Base-by-base conservation (phyloP, 495 filamentous ascomycete genomes). In the Xeromyces bisporus region DNA sequence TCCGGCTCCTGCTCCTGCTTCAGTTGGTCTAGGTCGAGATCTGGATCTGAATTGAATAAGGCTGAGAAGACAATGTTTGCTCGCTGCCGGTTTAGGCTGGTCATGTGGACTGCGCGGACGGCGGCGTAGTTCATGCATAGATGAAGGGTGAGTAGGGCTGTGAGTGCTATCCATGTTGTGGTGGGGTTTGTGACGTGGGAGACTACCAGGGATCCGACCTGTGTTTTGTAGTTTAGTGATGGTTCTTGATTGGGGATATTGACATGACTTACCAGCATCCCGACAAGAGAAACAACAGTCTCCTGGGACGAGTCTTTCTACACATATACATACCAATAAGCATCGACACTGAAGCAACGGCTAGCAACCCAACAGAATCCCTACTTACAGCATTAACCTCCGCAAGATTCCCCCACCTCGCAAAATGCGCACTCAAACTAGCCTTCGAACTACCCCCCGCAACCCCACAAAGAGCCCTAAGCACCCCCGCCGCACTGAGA, bases 281-380 rank as follows among this genome's bases (percentile, higher is more conserved):
- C 87, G 23, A 93, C 21, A 23, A 97, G 64, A 2, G 81, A 87
- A 32, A 97, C 85, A 23, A 94, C 66, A 0, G 87, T 97, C 56
- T 97, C 87, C 59, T 97, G 87, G 37, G 80, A 87, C 14, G 85
- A 87, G 46, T 97, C 87, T 72, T 97, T 77, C 65, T 76, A 43
- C 30, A 34, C 12, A 31, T 15, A 41, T 46, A 16, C 43, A 40
- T 28, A n/a, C 27, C 25, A 15, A 16, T 9, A 15, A 31, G 15
- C 16, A 18, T 26, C 23, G 23, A 20, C 21, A 8, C n/a, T n/a
- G n/a, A n/a, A n/a, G n/a, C n/a, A n/a, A n/a, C n/a, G n/a, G n/a
- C n/a, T n/a, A n/a, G n/a, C n/a, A n/a, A n/a, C n/a, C n/a, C n/a
- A n/a, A n/a, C n/a, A 7, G 6, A 26, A n/a, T 0, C n/a, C 13